These are phyloP conservation scores for Hericium coralloides DNA, from an alignment of 768 basidiomycete species.

Conservation along the genomic window DNA sequence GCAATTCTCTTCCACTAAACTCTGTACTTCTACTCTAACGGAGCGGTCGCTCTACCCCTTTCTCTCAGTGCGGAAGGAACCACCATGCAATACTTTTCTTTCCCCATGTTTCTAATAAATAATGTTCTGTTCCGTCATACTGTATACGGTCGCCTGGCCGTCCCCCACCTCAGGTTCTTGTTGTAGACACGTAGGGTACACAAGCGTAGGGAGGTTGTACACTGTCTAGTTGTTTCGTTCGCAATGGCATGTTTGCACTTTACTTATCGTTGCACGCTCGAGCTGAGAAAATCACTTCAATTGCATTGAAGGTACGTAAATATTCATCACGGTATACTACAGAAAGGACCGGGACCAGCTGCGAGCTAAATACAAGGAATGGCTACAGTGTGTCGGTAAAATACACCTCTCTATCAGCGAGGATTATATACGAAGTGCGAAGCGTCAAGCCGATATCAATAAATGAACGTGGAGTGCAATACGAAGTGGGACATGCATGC, in stretches of 20 bases:
- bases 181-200: neutral
- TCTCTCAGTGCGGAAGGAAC: neutral
- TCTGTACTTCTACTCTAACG: neutral
- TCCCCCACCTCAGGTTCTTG: neutral
- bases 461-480: neutral
- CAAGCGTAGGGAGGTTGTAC: slow-evolving; percentile 1
- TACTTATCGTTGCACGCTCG: neutral
- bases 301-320: too few relatives aligned
- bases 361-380: neutral
- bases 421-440: neutral
- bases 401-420: neutral
- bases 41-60: neutral
- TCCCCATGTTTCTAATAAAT: neutral
- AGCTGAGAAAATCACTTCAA: too few relatives aligned
- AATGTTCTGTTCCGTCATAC: neutral
- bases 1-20: neutral
- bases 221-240: slow-evolving; percentile 8
- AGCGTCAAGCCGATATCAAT: neutral
- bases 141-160: neutral
- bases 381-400: neutral
- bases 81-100: neutral
- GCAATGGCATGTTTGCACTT: slow-evolving; percentile 5
- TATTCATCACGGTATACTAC: neutral
- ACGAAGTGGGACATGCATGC: neutral
- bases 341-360: neutral